Evolutionary conservation across 1,139 yeast species (phyloP), one percentile per base, ranked within the genome.

Genomic region (Lodderomyces beijingensis): DNA sequence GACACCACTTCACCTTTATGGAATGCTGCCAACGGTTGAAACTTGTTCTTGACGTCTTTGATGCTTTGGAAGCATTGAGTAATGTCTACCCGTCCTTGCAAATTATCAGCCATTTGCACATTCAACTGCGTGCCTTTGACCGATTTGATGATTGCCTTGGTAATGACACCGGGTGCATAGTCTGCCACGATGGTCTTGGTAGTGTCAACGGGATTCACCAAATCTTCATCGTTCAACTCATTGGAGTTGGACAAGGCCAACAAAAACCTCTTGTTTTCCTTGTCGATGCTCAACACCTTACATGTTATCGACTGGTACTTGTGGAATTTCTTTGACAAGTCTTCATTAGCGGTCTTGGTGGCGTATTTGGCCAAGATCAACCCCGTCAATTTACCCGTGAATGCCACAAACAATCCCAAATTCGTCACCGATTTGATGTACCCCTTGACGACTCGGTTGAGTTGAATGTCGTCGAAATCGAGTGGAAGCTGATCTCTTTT

Each of bases 371-470:
- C 87, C 44, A 85, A 72, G 3, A 87, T 84, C 45, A 91, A 70
- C 30, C 96, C 97, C 20, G 88, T 84, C 44, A 89, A 72, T 35
- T 73, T 76, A 43, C 84, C 84, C 39, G 81, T 88, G 57, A 91
- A 91, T 0, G 83, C 75, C 37, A 91, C 83, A 54, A 91, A 89
- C 18, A 87, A 68, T 44, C 97, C 97, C 53, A 72, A 70, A 34
- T 69, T 74, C 14, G 93, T 83, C 18, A 86, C 79, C 17, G 88
- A 79, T 47, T 78, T 83, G 33, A 91, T 74, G 51, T 70, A 89
- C 27, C 97, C 98, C 40, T 75, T 68, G 33, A 84, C 55, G 31
- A 49, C 49, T 31, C 58, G 61, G n/a, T 70, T 63, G 16, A 62
- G 57, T 28, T 67, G 57, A 32, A 88, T 65, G 29, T 84, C 91